Conservation (phyloP, 2,329 filamentous ascomycete species). For the Chaetomiaceae sp. region DNA sequence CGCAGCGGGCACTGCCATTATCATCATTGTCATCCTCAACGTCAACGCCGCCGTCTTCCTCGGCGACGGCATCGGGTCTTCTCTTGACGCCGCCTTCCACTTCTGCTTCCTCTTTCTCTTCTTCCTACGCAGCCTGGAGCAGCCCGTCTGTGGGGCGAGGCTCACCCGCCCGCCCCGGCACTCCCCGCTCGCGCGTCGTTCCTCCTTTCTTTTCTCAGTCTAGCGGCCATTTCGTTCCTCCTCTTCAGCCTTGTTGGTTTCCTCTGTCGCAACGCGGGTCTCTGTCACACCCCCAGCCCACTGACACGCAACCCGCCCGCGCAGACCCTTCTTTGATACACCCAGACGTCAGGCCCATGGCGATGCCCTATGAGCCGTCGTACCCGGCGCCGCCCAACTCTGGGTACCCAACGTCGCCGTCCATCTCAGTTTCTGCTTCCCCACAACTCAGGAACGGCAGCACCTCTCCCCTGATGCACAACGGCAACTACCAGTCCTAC, state of each 20-base stretch:
- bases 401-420: slow-evolving; percentile 56
- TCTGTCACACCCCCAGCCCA: slow-evolving; percentile 18
- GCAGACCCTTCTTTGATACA: slow-evolving; percentile 55
- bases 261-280: slow-evolving; percentile 31
- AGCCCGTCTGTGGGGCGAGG: slow-evolving; percentile 26
- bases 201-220: slow-evolving; percentile 50
- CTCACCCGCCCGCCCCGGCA: slow-evolving; percentile 24
- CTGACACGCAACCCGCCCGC: slow-evolving; percentile 33
- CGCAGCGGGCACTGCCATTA: slow-evolving; percentile 12
- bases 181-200: slow-evolving; percentile 27
- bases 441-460: slow-evolving; percentile 51
- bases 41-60: slow-evolving; percentile 26
- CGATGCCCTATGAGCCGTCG: slow-evolving; percentile 47
- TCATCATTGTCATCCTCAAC: slow-evolving; percentile 22
- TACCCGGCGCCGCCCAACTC: slow-evolving; percentile 44
- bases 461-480: slow-evolving; percentile 61
- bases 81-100: slow-evolving; percentile 31
- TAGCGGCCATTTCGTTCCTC: slow-evolving; percentile 48
- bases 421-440: slow-evolving; percentile 55
- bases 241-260: slow-evolving; percentile 51
- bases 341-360: slow-evolving; percentile 47
- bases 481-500: slow-evolving; percentile 43
- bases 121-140: slow-evolving; percentile 27
- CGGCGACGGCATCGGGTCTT: slow-evolving; percentile 26
- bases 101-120: slow-evolving; percentile 30